Base-by-base conservation (phyloP, 495 filamentous ascomycete species). In the Annulohypoxylon maeteangense region DNA sequence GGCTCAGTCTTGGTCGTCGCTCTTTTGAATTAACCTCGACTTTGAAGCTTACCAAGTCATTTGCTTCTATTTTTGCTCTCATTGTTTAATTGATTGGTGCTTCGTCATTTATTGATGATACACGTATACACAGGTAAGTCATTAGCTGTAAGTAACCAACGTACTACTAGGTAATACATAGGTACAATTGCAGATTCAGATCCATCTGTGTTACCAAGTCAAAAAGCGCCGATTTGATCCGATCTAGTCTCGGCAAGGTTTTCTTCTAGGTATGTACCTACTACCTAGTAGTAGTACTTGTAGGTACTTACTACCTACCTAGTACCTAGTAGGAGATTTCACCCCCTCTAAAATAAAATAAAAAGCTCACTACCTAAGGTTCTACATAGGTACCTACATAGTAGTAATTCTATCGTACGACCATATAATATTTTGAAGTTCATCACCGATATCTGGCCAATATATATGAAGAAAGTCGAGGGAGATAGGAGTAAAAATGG, bases 351-450 rank as follows among this genome's bases (percentile, higher is more conserved):
- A 59, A 48, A 18, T 18, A 12, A 44, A 23, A 16, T 42, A 67
- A 67, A 67, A 18, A 23, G 27, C 64, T 58, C 65, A 67, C 65
- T 47, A 67, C n/a, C n/a, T n/a, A n/a, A n/a, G n/a, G n/a, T n/a
- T n/a, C n/a, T n/a, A n/a, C n/a, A n/a, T n/a, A n/a, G n/a, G n/a
- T n/a, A n/a, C n/a, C n/a, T n/a, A n/a, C n/a, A n/a, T n/a, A n/a
- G n/a, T n/a, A n/a, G n/a, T n/a, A n/a, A n/a, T n/a, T n/a, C n/a
- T n/a, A 67, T 61, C 65, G 59, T 31, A 50, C 18, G 25, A 42
- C 16, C 45, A 10, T 36, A 51, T 25, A 7, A 10, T 12, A 18
- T 32, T 36, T 62, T 8, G 42, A 47, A 42, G 8, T 4, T 29
- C 40, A 47, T 48, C 42, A 8, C 40, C 45, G 2, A 44, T 34